Evolutionary conservation across 345 rosid genomes (phyloP), one percentile per base, ranked within the genome.

Genomic region (Bruguiera sexangula): DNA sequence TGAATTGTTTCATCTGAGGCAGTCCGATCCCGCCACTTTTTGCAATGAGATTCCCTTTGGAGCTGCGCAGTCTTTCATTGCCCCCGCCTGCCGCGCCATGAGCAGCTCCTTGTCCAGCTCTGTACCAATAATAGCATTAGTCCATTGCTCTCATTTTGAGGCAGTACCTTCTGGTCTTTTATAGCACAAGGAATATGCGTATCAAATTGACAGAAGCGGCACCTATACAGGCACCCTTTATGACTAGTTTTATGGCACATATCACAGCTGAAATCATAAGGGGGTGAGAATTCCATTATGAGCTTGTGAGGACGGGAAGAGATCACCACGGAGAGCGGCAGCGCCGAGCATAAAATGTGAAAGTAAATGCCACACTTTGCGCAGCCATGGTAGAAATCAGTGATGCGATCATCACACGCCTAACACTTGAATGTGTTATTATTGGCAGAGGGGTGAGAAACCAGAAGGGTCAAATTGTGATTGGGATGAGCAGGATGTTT

Each of bases 171-270:
- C 27, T 66, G 74, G 60, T 77, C 60, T 26, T 50, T 63, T 51
- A 82, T 62, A 19, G 85, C 85, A 60, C 88, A 81, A 36, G 70
- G 60, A 60, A 79, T 77, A 68, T 85, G 88, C 3, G 86, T 43
- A 59, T 88, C 83, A 22, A 82, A 88, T 56, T 82, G 88, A 62
- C 88, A 85, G 59, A 65, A 71, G 9, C 63, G 70, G 62, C 92
- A 88, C 37, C 85, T 69, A 63, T 85, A 87, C 2, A 85, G 76
- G 89, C 89, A 85, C 4, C 81, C 84, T 16, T 70, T 68, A 26
- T 48, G 69, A 64, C 79, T 59, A 9, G 79, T 72, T 27, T 76
- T 74, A 21, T 48, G 32, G 72, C 92, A 88, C 24, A 81, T 24
- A 63, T 84, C 86, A 63, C 88, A 88, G 62, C 62, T 57, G 60